phyloP scores from a whole-genome alignment of 208 protist species.

The Porcisia deanei region DNA sequence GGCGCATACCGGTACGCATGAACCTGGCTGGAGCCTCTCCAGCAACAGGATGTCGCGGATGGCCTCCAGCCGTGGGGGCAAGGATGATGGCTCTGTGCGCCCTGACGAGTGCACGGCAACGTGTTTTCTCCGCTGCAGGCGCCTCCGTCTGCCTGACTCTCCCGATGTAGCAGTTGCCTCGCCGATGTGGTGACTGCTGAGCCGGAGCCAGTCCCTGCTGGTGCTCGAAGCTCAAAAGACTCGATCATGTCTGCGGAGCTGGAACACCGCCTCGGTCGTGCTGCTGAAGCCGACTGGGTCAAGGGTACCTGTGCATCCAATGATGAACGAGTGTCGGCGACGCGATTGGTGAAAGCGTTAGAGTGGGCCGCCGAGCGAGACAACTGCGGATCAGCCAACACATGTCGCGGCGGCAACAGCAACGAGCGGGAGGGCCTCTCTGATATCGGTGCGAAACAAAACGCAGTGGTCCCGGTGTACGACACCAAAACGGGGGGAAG shows the following conservation, averaged over 20 bases:
- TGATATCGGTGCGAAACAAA: conserved; percentile 11
- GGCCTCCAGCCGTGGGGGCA: background rate
- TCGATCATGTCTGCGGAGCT: conserved; percentile 1
- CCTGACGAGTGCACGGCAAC: background rate
- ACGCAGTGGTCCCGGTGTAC: conserved; percentile 25
- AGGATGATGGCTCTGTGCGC: background rate
- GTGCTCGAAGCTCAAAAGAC: background rate
- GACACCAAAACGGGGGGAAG: conserved; percentile 5
- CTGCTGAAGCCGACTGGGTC: background rate
- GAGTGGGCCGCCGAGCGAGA: background rate
- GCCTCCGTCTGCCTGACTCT: background rate
- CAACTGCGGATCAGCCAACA: background rate
- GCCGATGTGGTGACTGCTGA: background rate
- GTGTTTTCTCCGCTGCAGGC: background rate
- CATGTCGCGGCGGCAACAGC: background rate
- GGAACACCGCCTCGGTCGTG: no score
- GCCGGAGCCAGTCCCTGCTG: background rate
- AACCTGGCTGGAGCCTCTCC: background rate
- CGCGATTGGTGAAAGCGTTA: background rate
- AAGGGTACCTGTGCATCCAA: background rate
- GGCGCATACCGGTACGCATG: background rate
- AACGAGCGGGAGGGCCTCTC: background rate
- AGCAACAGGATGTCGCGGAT: background rate
- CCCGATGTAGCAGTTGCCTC: background rate
- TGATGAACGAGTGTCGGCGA: background rate